Percentiles rank a stretch among this genome's conserved stretches.
These are phyloP conservation scores for Suhomyces xylopsoci DNA, from an alignment of 805 yeast genomes.

Conservation along the genomic window DNA sequence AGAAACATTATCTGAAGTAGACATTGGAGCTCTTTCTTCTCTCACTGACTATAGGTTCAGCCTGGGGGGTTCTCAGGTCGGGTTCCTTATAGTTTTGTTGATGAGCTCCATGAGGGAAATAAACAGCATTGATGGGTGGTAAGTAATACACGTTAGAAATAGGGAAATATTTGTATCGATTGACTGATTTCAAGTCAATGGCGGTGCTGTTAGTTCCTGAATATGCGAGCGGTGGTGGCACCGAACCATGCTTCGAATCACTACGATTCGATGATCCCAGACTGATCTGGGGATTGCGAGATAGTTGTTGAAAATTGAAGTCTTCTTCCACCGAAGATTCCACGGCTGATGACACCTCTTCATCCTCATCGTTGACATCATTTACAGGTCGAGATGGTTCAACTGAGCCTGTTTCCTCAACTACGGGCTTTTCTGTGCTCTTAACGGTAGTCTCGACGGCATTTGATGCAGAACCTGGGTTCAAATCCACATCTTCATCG, in stretches of 20 bases:
- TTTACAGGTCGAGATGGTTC: not conserved
- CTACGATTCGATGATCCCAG: slow-evolving; percentile 1
- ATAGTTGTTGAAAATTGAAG: not conserved
- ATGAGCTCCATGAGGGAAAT: slow-evolving; percentile 55
- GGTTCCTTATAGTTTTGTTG: slow-evolving; percentile 19
- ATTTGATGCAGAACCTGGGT: not conserved
- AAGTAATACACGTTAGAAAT: slow-evolving; percentile 49
- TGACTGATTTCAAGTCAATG: slow-evolving; percentile 9
- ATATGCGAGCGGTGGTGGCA: slow-evolving; percentile 2
- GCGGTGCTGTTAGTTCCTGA: slow-evolving; percentile 1
- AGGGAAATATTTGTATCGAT: slow-evolving; percentile 48
- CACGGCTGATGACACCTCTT: slow-evolving; percentile 1
- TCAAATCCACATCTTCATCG: not conserved
- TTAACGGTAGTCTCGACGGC: not conserved
- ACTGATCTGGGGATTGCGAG: not conserved
- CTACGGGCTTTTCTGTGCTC: not conserved
- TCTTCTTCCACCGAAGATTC: slow-evolving; percentile 5
- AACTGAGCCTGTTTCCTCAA: slow-evolving; percentile 1
- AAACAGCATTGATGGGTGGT: slow-evolving; percentile 55
- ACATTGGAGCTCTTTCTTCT: slow-evolving; percentile 14
- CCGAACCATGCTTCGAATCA: not conserved
- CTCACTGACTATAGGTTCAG: slow-evolving; percentile 8
- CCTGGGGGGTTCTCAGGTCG: slow-evolving; percentile 3
- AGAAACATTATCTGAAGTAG: slow-evolving; percentile 10
- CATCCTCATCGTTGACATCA: slow-evolving; percentile 7